Percentiles rank a stretch among this genome's conserved stretches.
Conservation (phyloP, 2,329 filamentous ascomycete genomes). For the Sclerotinia trifoliorum region DNA sequence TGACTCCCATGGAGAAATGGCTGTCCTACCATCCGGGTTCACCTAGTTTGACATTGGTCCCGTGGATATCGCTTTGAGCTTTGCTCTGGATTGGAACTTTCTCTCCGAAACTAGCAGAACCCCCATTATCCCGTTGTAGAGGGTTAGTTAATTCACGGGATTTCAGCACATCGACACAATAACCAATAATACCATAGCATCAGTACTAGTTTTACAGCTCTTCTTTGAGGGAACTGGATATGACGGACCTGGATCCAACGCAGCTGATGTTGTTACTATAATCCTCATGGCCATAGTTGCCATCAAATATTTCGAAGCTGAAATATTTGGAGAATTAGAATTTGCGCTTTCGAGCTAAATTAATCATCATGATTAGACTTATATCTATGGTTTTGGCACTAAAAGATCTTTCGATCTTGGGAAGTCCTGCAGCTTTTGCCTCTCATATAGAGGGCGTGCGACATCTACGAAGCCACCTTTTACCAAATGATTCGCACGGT, state of each 20-base stretch:
- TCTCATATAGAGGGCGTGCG: neutral
- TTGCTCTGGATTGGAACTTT: constrained; percentile 54
- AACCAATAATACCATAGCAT: too few relatives aligned
- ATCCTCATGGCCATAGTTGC: too few relatives aligned
- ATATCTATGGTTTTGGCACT: constrained; percentile 61
- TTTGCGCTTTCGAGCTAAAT: constrained; percentile 64
- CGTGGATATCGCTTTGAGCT: constrained; percentile 76
- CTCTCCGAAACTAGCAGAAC: constrained; percentile 33
- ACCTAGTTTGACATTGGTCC: constrained; percentile 78
- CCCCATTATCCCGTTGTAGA: neutral
- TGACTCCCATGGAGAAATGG: constrained; percentile 72
- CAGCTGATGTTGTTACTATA: too few relatives aligned
- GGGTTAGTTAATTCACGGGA: neutral
- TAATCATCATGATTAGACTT: constrained; percentile 63
- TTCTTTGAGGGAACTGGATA: too few relatives aligned
- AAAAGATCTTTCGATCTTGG: constrained; percentile 52
- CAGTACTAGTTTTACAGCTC: too few relatives aligned
- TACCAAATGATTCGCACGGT: neutral
- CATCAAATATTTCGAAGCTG: neutral
- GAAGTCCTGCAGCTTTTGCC: constrained; percentile 44
- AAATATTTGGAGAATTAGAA: constrained; percentile 47
- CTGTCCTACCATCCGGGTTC: constrained; percentile 76
- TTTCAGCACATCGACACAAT: constrained; percentile 70
- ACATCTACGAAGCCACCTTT: too few relatives aligned
- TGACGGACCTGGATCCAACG: too few relatives aligned